Evolutionary conservation across 1,284 basidiomycete genomes (phyloP).

Genomic region (Papiliotrema fonsecae): DNA sequence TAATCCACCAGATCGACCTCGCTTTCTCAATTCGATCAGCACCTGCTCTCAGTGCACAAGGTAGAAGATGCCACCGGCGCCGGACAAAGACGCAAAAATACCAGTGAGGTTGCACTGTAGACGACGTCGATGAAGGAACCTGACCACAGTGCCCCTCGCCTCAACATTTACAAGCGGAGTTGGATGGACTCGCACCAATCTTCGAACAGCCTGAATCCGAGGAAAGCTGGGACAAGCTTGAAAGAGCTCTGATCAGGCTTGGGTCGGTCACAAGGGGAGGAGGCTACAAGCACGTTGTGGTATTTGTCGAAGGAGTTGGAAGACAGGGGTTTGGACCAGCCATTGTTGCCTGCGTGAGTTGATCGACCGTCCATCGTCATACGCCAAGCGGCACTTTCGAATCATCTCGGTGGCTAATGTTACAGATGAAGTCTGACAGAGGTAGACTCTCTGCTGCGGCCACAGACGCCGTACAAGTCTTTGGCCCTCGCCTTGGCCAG

Average conservation of each 20-base stretch:
- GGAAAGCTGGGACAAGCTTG: conserved; percentile 49
- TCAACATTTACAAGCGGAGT: conserved; percentile 38
- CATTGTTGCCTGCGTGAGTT: conserved; percentile 46
- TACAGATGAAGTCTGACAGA: conserved; percentile 51
- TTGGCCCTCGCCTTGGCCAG: conserved; percentile 48
- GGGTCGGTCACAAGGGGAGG: conserved; percentile 45
- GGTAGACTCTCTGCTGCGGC: conserved; percentile 51
- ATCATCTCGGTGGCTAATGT: neutral
- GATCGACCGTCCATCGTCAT: neutral
- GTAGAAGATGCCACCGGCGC: conserved; percentile 21
- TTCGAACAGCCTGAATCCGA: conserved; percentile 46
- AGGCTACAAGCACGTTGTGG: conserved; percentile 43
- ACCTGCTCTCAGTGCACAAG: neutral
- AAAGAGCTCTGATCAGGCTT: conserved; percentile 43
- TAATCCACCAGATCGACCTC: neutral
- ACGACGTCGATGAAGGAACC: neutral
- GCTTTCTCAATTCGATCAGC: neutral
- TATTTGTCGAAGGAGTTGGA: conserved; percentile 42
- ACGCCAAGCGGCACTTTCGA: neutral
- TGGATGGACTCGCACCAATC: conserved; percentile 33
- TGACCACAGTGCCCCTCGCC: conserved; percentile 41
- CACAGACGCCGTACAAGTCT: conserved; percentile 50
- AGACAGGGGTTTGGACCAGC: conserved; percentile 41
- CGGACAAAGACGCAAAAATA: conserved; percentile 39
- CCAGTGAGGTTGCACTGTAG: conserved; percentile 21